These are phyloP conservation scores for Cyclocybe aegerita DNA, from an alignment of 768 basidiomycete species.

Conservation along the genomic window DNA sequence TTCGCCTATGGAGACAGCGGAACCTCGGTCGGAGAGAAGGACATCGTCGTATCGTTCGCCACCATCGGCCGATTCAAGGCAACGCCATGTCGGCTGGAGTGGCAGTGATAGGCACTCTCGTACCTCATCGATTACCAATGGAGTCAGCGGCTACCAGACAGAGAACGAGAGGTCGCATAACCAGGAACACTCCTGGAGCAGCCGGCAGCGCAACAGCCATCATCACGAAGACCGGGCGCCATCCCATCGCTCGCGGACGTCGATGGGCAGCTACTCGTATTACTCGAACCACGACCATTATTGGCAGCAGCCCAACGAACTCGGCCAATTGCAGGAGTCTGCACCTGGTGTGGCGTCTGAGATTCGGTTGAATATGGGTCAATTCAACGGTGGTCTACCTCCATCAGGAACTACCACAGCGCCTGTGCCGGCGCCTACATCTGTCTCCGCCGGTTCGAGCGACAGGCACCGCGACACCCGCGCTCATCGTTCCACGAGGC, in stretches of 20 bases:
- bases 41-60: constrained; percentile 8
- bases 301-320: neutral
- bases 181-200: no score
- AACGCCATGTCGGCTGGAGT: neutral
- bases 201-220: no score
- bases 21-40: neutral
- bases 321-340: neutral
- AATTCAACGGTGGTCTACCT: no score
- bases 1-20: constrained; percentile 1
- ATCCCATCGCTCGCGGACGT: neutral
- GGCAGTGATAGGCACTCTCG: neutral
- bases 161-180: neutral
- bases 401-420: no score
- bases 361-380: no score
- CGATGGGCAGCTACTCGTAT: neutral
- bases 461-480: neutral
- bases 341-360: no score
- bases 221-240: no score
- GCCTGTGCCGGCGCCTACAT: no score
- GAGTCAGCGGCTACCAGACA: neutral
- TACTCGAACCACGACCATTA: neutral
- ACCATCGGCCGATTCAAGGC: constrained; percentile 4
- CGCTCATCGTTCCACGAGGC: neutral
- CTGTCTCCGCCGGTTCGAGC: neutral
- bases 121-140: no score